A percentile compares a stretch with the other conserved stretches of the same genome.
Evolutionary conservation across 768 basidiomycete species (phyloP).

Genomic region (Royoungia palumana): DNA sequence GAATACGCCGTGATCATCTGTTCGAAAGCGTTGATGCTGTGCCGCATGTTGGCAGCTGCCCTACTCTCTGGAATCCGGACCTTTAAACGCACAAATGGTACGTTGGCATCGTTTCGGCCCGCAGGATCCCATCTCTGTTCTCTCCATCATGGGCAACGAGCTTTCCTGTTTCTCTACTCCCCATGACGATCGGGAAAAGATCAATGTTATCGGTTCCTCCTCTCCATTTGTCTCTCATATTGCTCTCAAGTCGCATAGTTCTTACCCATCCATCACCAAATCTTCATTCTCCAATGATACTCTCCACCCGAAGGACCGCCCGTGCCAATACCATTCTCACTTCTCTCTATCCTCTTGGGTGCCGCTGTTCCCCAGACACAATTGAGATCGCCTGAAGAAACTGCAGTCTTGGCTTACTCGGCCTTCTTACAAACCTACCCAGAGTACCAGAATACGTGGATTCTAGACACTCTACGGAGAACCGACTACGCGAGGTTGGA

Average conservation of each 20-base stretch:
- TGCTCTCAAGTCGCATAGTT: conserved; percentile 39
- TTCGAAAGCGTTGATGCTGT: too few species aligned
- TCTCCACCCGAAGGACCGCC: conserved; percentile 31
- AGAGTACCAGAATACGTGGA: conserved; percentile 69
- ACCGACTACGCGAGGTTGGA: conserved; percentile 61
- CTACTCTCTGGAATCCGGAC: background rate
- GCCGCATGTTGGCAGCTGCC: background rate
- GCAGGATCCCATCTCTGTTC: background rate
- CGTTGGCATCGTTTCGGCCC: background rate
- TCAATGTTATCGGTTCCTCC: conserved; percentile 6
- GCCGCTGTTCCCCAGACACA: conserved; percentile 15
- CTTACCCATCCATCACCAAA: conserved; percentile 32
- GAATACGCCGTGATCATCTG: too few species aligned
- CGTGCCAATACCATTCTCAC: conserved; percentile 2
- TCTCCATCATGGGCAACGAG: conserved; percentile 31
- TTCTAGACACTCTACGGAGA: conserved; percentile 62
- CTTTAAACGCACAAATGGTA: conserved; percentile 16
- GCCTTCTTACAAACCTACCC: conserved; percentile 44
- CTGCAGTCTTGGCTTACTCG: conserved; percentile 43
- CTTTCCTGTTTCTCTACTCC: conserved; percentile 19
- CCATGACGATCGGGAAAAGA: conserved; percentile 2
- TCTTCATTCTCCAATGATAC: conserved; percentile 41
- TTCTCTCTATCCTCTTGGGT: background rate
- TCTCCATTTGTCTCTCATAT: conserved; percentile 30
- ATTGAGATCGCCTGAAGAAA: conserved; percentile 27